phyloP scores from a whole-genome alignment of 2,329 filamentous ascomycete genomes.

The Fusarium circinatum region DNA sequence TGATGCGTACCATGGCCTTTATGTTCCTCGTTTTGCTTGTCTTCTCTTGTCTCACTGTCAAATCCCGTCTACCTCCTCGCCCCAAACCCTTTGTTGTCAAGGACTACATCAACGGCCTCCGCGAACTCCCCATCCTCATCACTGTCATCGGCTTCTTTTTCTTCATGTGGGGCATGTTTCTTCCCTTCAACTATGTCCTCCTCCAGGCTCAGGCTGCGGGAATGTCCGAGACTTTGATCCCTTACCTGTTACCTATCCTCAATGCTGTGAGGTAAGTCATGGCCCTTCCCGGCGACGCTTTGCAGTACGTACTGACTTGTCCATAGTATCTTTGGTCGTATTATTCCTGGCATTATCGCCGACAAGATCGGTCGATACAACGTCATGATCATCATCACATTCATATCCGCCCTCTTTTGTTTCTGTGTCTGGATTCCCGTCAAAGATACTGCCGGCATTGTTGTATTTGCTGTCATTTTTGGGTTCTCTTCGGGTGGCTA shows the following conservation, averaged over 20 bases:
- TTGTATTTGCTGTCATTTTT: slow-evolving; percentile 74
- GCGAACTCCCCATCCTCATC: slow-evolving; percentile 57
- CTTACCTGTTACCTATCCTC: slow-evolving; percentile 67
- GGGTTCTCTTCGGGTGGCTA: slow-evolving; percentile 76
- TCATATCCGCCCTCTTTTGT: slow-evolving; percentile 58
- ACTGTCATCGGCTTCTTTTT: slow-evolving; percentile 61
- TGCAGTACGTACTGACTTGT: slow-evolving; percentile 15
- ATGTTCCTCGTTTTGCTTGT: slow-evolving; percentile 53
- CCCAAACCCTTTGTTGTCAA: slow-evolving; percentile 56
- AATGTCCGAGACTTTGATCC: slow-evolving; percentile 53
- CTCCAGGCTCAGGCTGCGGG: slow-evolving; percentile 59
- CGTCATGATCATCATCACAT: slow-evolving; percentile 62
- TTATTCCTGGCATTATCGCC: slow-evolving; percentile 60
- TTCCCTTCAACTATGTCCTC: slow-evolving; percentile 64
- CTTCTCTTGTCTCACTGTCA: slow-evolving; percentile 49
- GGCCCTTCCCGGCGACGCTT: no score
- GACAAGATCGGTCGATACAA: slow-evolving; percentile 59
- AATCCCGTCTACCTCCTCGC: slow-evolving; percentile 55
- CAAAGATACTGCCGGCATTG: slow-evolving; percentile 64
- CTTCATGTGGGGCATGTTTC: slow-evolving; percentile 65
- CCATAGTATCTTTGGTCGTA: slow-evolving; percentile 60
- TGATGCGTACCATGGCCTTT: slow-evolving; percentile 59
- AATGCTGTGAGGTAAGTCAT: slow-evolving; percentile 59
- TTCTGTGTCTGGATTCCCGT: slow-evolving; percentile 62
- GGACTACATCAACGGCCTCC: slow-evolving; percentile 60